phyloP scores from a whole-genome alignment of 805 yeast genomes.

The Candida pseudoglaebosa region DNA sequence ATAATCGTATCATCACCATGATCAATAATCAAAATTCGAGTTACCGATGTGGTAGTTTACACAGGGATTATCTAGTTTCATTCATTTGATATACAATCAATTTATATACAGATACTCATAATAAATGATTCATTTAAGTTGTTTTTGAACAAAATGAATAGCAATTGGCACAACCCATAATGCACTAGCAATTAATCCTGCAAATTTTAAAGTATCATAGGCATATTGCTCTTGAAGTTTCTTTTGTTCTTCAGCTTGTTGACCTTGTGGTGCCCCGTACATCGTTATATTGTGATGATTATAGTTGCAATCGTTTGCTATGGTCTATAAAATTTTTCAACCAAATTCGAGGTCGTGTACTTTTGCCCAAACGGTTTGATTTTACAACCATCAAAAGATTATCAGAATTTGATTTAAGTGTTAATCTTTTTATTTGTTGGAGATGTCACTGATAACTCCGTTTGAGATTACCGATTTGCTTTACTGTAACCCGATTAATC shows the following conservation, averaged over 20 bases:
- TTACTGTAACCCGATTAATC: conserved; percentile 65
- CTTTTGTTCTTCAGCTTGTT: conserved; percentile 59
- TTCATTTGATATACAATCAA: too few species aligned
- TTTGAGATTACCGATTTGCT: conserved; percentile 85
- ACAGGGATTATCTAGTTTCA: neutral
- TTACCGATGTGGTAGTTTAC: too few species aligned
- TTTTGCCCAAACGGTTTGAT: neutral
- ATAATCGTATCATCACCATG: too few species aligned
- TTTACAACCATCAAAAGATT: neutral
- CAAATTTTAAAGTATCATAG: conserved; percentile 52
- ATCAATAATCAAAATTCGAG: too few species aligned
- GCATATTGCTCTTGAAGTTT: conserved; percentile 62
- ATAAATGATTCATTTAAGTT: conserved; percentile 22
- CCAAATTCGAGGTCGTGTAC: neutral
- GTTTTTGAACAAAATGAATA: conserved; percentile 51
- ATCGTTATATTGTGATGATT: conserved; percentile 14
- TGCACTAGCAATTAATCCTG: conserved; percentile 61
- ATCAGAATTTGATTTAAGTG: neutral
- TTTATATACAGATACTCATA: neutral
- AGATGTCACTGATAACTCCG: conserved; percentile 85
- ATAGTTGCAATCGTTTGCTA: too few species aligned
- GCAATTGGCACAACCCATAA: conserved; percentile 58
- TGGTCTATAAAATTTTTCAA: neutral
- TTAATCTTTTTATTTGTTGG: neutral
- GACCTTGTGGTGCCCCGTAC: conserved; percentile 49